Percentiles rank a stretch among this genome's conserved stretches.
Evolutionary conservation across 768 basidiomycete species (phyloP).

Genomic region (Termitomyces heimii): DNA sequence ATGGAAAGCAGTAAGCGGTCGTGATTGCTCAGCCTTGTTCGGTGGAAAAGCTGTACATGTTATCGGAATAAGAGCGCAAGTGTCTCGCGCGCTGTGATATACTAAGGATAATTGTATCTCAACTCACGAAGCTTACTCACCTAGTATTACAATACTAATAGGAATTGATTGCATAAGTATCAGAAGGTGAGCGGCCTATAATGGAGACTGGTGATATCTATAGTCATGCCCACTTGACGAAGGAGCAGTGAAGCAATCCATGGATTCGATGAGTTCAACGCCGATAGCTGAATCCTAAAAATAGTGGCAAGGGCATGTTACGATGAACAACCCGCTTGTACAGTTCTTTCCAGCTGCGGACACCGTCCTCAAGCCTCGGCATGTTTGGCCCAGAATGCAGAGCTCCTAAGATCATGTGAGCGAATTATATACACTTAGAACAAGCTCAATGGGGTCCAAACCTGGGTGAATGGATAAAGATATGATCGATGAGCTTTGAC

Average conservation of each 20-base stretch:
- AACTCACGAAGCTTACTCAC: background rate
- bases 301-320: background rate
- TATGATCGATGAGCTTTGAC: background rate
- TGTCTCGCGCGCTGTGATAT: background rate
- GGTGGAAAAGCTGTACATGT: background rate
- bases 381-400: background rate
- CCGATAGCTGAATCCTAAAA: background rate
- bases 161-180: no score
- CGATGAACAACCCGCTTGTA: background rate
- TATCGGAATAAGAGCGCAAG: background rate
- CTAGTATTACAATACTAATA: background rate
- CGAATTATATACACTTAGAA: background rate
- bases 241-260: background rate
- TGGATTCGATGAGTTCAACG: background rate
- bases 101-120: background rate
- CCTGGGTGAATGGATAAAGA: background rate
- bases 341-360: background rate
- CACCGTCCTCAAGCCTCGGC: no score
- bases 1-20: background rate
- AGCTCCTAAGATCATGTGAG: background rate
- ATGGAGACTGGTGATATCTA: background rate
- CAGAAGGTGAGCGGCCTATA: no score
- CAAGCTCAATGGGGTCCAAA: background rate
- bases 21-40: background rate
- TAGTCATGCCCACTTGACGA: background rate